Conservation (phyloP, 1,139 yeast species). For the Eremothecium sinecaudum region DNA sequence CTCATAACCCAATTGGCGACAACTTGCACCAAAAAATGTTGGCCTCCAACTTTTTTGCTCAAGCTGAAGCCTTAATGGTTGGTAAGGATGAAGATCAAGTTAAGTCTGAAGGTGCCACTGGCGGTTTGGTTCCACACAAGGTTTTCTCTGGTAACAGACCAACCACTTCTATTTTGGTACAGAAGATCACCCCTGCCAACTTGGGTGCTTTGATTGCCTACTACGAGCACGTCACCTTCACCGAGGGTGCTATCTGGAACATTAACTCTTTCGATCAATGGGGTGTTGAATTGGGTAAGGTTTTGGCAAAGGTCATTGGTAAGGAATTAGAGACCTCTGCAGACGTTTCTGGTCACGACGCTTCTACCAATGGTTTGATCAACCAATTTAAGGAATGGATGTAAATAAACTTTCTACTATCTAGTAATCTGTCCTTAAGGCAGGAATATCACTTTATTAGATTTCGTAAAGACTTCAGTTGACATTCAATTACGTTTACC, state of each 20-base stretch:
- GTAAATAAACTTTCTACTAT: constrained; percentile 18
- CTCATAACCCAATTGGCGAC: constrained; percentile 93
- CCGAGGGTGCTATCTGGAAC: constrained; percentile 99
- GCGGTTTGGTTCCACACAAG: constrained; percentile 86
- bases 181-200: constrained; percentile 91
- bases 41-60: constrained; percentile 97
- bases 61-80: constrained; percentile 94
- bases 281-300: constrained; percentile 99
- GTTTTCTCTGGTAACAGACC: constrained; percentile 97
- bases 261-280: constrained; percentile 98
- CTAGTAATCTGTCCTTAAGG: too few relatives aligned
- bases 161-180: constrained; percentile 92
- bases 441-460: too few relatives aligned
- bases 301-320: constrained; percentile 90
- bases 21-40: constrained; percentile 95
- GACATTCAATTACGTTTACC: too few relatives aligned
- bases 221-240: constrained; percentile 94
- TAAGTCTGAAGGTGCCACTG: constrained; percentile 80
- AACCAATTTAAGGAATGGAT: constrained; percentile 93
- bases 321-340: constrained; percentile 62
- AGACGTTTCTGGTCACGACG: constrained; percentile 64
- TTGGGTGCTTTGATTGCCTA: constrained; percentile 94
- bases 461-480: too few relatives aligned
- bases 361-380: constrained; percentile 83
- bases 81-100: constrained; percentile 86